phyloP scores from a whole-genome alignment of 176 grass and related monocot genomes.

The Triticum timopheevii region DNA sequence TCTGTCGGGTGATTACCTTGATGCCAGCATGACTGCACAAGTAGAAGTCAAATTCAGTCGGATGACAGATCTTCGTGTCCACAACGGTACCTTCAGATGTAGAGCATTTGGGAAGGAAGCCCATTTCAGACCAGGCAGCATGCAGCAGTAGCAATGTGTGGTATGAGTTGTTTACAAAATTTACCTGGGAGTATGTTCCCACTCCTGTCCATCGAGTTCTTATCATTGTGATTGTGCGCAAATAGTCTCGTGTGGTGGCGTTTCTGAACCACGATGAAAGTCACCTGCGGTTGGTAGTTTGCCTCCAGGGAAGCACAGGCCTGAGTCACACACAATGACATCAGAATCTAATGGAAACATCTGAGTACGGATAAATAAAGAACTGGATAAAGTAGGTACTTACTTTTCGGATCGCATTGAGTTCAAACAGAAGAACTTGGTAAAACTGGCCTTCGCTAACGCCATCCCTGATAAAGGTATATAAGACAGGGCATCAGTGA shows the following conservation, averaged over 20 bases:
- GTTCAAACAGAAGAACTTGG: slow-evolving; percentile 79
- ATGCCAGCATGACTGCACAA: slow-evolving; percentile 96
- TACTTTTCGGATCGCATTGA: slow-evolving; percentile 83
- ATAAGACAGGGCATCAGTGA: neutral
- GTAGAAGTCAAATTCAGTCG: slow-evolving; percentile 94
- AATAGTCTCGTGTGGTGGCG: slow-evolving; percentile 93
- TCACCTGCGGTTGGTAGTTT: slow-evolving; percentile 78
- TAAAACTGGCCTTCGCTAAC: slow-evolving; percentile 95
- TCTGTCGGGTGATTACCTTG: slow-evolving; percentile 36
- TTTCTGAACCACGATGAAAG: slow-evolving; percentile 93
- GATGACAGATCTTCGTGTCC: slow-evolving; percentile 89
- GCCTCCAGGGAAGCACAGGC: slow-evolving; percentile 80
- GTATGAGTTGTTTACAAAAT: neutral
- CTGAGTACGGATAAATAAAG: neutral
- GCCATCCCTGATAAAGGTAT: slow-evolving; percentile 56
- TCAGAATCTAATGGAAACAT: neutral
- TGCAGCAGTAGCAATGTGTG: neutral
- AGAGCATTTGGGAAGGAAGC: neutral
- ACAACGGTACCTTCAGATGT: slow-evolving; percentile 74
- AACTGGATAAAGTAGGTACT: neutral
- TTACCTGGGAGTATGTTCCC: slow-evolving; percentile 89
- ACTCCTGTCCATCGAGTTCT: slow-evolving; percentile 51
- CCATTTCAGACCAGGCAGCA: neutral
- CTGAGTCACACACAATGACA: slow-evolving; percentile 39
- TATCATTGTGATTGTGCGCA: slow-evolving; percentile 70